Percentiles rank a stretch among this genome's conserved stretches.
These are phyloP conservation scores for Colletotrichum lini DNA, from an alignment of 2,329 filamentous ascomycete genomes.

Conservation along the genomic window DNA sequence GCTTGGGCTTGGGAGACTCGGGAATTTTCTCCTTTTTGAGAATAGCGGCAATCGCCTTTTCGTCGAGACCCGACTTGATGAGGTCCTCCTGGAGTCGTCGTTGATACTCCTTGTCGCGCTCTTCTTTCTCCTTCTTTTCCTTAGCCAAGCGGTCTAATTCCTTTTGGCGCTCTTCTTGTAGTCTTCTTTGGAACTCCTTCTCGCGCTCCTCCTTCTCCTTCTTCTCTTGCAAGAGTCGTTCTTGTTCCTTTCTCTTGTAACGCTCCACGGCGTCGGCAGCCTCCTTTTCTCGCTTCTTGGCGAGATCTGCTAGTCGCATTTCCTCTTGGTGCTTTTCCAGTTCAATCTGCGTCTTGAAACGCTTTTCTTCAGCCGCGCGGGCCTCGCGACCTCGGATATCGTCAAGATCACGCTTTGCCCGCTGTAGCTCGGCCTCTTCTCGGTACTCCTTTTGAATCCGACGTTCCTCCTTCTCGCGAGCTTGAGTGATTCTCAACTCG, in stretches of 20 bases:
- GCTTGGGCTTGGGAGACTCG: slow-evolving; percentile 44
- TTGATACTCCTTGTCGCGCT: slow-evolving; percentile 68
- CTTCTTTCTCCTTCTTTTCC: slow-evolving; percentile 64
- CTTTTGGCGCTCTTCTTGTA: slow-evolving; percentile 65
- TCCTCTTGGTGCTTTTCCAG: slow-evolving; percentile 63
- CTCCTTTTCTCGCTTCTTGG: slow-evolving; percentile 60
- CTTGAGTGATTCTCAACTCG: slow-evolving; percentile 58
- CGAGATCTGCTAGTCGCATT: slow-evolving; percentile 60
- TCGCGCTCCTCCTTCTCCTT: slow-evolving; percentile 65
- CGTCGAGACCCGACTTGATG: slow-evolving; percentile 70
- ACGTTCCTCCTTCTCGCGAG: slow-evolving; percentile 59
- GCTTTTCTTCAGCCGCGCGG: slow-evolving; percentile 64
- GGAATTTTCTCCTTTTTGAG: slow-evolving; percentile 68
- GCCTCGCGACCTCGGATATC: slow-evolving; percentile 61
- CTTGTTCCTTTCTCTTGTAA: slow-evolving; percentile 65
- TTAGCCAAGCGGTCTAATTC: slow-evolving; percentile 63
- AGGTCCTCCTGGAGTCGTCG: slow-evolving; percentile 71
- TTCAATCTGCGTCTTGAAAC: slow-evolving; percentile 68
- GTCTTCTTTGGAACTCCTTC: slow-evolving; percentile 67
- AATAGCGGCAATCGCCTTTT: slow-evolving; percentile 71
- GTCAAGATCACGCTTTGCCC: slow-evolving; percentile 64
- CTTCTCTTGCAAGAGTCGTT: slow-evolving; percentile 62
- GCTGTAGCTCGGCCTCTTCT: slow-evolving; percentile 65
- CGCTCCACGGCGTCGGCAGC: slow-evolving; percentile 66
- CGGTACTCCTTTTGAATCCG: slow-evolving; percentile 57